phyloP scores from a whole-genome alignment of 495 filamentous ascomycete species.

The Beverwykella pulmonaria region DNA sequence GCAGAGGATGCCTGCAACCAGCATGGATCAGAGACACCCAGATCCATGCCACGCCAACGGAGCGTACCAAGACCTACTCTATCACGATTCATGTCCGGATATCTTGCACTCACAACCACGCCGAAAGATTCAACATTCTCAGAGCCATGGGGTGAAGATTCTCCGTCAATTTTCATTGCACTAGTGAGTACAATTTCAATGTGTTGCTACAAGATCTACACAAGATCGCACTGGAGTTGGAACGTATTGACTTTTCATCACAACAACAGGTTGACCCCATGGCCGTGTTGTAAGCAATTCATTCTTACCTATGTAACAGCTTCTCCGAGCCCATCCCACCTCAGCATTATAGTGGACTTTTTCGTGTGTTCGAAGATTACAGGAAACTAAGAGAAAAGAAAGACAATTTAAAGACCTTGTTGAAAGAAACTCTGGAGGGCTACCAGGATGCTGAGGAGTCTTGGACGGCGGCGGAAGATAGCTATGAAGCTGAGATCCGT shows the following conservation, averaged over 20 bases:
- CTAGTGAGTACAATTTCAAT: slow-evolving; percentile 2
- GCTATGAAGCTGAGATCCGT: slow-evolving; percentile 42
- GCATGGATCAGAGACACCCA: slow-evolving; percentile 17
- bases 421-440: slow-evolving; percentile 23
- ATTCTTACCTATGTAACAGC: slow-evolving; percentile 29
- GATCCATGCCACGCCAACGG: slow-evolving; percentile 27
- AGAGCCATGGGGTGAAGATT: slow-evolving; percentile 30
- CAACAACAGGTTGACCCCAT: slow-evolving; percentile 35
- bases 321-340: slow-evolving; percentile 34
- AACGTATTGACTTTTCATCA: background rate
- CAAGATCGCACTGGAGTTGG: background rate
- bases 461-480: slow-evolving; percentile 35
- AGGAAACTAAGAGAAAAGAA: slow-evolving; percentile 37
- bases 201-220: background rate
- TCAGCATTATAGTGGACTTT: slow-evolving; percentile 38
- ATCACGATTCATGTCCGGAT: slow-evolving; percentile 35
- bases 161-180: slow-evolving; percentile 11
- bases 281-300: slow-evolving; percentile 23
- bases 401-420: slow-evolving; percentile 21
- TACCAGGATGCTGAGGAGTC: slow-evolving; percentile 26
- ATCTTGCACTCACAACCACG: slow-evolving; percentile 18
- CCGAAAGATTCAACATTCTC: slow-evolving; percentile 11
- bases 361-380: slow-evolving; percentile 44
- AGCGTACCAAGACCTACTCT: slow-evolving; percentile 37
- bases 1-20: slow-evolving; percentile 31